Percentiles rank a stretch among this genome's conserved stretches.
Evolutionary conservation across 306 rosid species (phyloP).

Genomic region (Sicyos edulis): DNA sequence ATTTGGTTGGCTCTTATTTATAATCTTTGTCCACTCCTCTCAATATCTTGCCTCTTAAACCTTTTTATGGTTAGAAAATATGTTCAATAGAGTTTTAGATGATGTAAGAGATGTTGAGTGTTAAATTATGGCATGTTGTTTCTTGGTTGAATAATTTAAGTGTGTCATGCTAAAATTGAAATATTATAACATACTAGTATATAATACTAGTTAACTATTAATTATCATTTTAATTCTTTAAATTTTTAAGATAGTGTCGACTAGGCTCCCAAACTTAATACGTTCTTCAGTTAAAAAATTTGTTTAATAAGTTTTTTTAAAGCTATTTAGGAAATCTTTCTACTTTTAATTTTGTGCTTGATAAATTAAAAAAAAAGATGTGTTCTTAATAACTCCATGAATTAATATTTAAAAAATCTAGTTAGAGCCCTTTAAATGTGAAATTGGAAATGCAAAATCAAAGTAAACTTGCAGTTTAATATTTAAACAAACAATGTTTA

Average conservation of each 20-base stretch:
- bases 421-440: too few relatives aligned
- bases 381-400: too few relatives aligned
- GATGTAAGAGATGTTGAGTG: neutral
- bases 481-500: too few relatives aligned
- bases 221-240: neutral
- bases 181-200: too few relatives aligned
- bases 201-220: too few relatives aligned
- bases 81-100: neutral
- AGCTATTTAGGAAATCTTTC: too few relatives aligned
- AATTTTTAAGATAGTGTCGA: neutral
- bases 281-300: neutral
- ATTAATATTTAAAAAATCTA: too few relatives aligned
- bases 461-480: too few relatives aligned
- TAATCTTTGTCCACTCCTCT: conserved; percentile 10
- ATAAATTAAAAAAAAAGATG: too few relatives aligned
- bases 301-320: too few relatives aligned
- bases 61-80: neutral
- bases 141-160: neutral
- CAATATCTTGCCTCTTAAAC: neutral
- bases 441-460: too few relatives aligned
- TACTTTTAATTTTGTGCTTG: neutral
- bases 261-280: too few relatives aligned
- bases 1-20: neutral
- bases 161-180: neutral
- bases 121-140: neutral